phyloP scores from a whole-genome alignment of 2,329 filamentous ascomycete species.

The Zasmidium citrigriseum region DNA sequence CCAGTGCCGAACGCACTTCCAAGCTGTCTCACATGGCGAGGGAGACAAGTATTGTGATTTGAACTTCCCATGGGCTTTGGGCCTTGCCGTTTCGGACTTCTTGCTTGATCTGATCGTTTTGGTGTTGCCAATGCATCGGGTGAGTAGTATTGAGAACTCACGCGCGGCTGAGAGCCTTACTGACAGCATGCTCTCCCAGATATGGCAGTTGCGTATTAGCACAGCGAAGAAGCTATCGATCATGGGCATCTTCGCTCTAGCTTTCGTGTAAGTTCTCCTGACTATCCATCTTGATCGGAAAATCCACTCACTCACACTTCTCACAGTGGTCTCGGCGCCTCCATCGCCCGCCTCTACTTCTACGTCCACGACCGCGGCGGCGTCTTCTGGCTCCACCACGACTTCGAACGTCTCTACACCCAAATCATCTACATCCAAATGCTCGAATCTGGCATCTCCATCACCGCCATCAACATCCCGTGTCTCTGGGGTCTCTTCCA shows the following conservation, averaged over 20 bases:
- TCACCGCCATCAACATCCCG: neutral
- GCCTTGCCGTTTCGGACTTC: neutral
- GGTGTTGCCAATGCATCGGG: neutral
- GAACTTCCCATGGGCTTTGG: neutral
- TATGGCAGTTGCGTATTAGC: neutral
- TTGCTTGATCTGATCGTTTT: neutral
- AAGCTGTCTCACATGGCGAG: neutral
- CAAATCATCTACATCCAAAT: neutral
- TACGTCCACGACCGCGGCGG: neutral
- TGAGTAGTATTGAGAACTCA: neutral
- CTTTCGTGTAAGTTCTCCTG: neutral
- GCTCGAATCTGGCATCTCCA: neutral
- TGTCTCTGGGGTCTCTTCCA: neutral
- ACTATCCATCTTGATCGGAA: too few relatives aligned
- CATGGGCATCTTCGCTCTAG: neutral
- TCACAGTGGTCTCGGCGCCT: neutral
- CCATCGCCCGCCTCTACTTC: neutral
- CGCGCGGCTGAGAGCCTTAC: neutral
- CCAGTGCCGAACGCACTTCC: neutral
- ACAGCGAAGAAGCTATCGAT: neutral
- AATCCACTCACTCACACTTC: too few relatives aligned
- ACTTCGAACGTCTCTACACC: too few relatives aligned
- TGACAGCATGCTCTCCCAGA: neutral
- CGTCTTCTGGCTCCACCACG: too few relatives aligned
- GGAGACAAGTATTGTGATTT: neutral